Base-by-base conservation (phyloP, 805 yeast genomes). In the Cyberlindnera samutprakarnensis region DNA sequence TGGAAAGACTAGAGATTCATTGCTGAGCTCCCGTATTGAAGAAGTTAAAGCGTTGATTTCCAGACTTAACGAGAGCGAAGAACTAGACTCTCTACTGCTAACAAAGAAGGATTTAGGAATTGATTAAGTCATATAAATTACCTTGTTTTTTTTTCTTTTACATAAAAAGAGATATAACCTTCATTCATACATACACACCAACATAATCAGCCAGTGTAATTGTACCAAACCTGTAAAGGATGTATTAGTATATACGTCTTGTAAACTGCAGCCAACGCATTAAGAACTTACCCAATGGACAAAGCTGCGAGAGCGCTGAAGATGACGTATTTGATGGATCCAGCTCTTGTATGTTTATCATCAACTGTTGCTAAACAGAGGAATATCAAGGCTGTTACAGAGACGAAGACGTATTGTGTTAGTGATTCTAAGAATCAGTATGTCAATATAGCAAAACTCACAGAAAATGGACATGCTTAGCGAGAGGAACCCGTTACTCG, bases 81-180 rank as follows among this genome's bases (percentile, higher is more conserved):
- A 55, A 18, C 46, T 47, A 16, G 61, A 61, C 9, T 49, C 65
- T 3, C 43, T 56, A 34, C 41, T 70, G 15, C 42, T 72, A 24
- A 69, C 70, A 8, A 58, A 68, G 27, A 60, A 64, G 32, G 78
- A 74, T 48, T 61, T 64, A 34, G 43, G 44, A 7, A n/a, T 39
- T 23, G 32, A n/a, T n/a, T n/a, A n/a, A n/a, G n/a, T n/a, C n/a
- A n/a, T n/a, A n/a, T n/a, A n/a, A n/a, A n/a, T n/a, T 5, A 14
- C 1, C 18, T 38, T 15, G 11, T 30, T 23, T 14, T 36, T 18
- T 2, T 30, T 16, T 10, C 21, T 19, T 19, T 24, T 9, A 13
- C 15, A 13, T 13, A 10, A 12, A 24, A 14, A 15, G 2, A n/a
- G 7, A 24, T 8, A 14, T 13, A 8, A 13, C 11, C 14, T 7